Conservation (phyloP, 176 grass and related monocot genomes). For the Metroxylon sagu region DNA sequence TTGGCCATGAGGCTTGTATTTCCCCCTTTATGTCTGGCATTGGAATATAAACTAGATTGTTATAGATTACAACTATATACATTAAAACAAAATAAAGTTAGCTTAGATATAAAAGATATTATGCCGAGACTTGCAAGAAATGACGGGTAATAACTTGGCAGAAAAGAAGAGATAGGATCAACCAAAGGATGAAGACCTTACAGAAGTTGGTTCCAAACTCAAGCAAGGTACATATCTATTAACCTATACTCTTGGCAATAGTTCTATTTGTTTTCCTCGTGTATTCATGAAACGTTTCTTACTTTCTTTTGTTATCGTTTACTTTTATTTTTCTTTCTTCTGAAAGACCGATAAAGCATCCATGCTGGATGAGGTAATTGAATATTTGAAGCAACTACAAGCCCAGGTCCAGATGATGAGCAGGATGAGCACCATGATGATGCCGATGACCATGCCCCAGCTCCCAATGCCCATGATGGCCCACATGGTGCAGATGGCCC, state of each 20-base stretch:
- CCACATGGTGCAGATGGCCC: conserved; percentile 28
- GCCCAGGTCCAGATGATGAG: conserved; percentile 72
- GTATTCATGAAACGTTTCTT: too few species aligned
- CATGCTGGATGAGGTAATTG: conserved; percentile 96
- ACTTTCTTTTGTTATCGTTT: neutral
- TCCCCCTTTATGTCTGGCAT: too few species aligned
- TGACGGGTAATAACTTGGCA: conserved; percentile 19
- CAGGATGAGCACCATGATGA: conserved; percentile 75
- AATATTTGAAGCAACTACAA: conserved; percentile 93
- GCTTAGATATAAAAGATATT: too few species aligned
- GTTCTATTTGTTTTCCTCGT: too few species aligned
- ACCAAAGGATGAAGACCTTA: conserved; percentile 87
- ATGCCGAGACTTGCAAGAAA: neutral
- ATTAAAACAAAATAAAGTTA: too few species aligned
- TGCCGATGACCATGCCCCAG: conserved; percentile 72
- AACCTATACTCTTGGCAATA: too few species aligned
- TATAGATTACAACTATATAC: too few species aligned
- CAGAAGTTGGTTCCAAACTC: conserved; percentile 92
- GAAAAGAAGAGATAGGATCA: conserved; percentile 97
- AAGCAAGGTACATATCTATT: conserved; percentile 52
- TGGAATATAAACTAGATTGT: too few species aligned
- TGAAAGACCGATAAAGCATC: conserved; percentile 86
- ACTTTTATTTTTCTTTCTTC: neutral
- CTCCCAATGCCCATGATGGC: conserved; percentile 74
- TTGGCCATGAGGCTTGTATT: too few species aligned